Evolutionary conservation across 2,329 filamentous ascomycete genomes (phyloP), one percentile per base, ranked within the genome.

Genomic region (Xenoacremonium recifei): DNA sequence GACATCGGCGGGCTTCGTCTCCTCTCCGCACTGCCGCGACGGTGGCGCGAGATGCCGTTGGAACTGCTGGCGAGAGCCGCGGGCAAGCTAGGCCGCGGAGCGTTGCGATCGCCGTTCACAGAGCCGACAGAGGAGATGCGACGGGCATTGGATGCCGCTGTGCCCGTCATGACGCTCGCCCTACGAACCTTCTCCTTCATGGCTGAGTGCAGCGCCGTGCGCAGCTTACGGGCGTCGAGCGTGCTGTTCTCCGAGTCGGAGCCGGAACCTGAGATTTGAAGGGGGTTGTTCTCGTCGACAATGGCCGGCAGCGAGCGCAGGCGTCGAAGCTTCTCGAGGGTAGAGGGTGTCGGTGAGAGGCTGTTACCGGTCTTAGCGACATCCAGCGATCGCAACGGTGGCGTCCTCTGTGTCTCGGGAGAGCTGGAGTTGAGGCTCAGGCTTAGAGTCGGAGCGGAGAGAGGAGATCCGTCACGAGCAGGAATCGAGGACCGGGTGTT

Each of bases 401-500:
- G 67, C 12, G 60, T 51, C 32, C 56, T 57, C 18, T 57, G 54
- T 2, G 53, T 33, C 4, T 60, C 55, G 3, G 64, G 60, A 3
- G 65, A 61, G 35, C 50, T 50, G 4, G 80, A 79, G 17, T 79
- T 75, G 29, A 82, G 65, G 37, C 75, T 75, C 19, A 79, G 70
- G n/a, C 76, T 76, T 44, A 84, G 66, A 6, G 73, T 73, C 12
- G 80, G 77, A 2, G 76, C 69, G 12, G 69, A 68, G 12, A 79
- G 75, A 4, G 87, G 85, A 3, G 86, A 89, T 38, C 78, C 83
- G 34, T 77, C 71, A 2, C 50, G 35, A 30, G 65, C n/a, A n/a
- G n/a, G 66, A 27, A 68, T 58, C 2, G 72, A 70, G 3, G 62
- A 57, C 32, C 69, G 66, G 30, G 65, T 53, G 25, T 55, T 57